Evolutionary conservation across 2,329 filamentous ascomycete species (phyloP), one percentile per base, ranked within the genome.

Genomic region (Colletotrichum shisoi): DNA sequence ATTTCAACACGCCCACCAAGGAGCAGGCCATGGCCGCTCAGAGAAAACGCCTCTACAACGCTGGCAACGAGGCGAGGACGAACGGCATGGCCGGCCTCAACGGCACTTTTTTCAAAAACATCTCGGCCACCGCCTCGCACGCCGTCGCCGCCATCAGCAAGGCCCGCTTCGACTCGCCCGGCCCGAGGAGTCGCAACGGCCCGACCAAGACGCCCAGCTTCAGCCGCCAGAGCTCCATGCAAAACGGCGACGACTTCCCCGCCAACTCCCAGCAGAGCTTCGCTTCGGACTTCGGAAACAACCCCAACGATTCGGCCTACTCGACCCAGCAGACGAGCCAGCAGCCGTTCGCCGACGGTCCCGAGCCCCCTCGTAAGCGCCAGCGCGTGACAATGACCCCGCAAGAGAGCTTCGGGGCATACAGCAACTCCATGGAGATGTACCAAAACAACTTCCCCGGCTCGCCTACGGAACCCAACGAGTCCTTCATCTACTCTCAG

Each of bases 21-120:
- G 95, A 98, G 79, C 95, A 98, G 79, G 95, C 95, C 68, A 97
- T 98, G 94, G 95, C 95, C 12, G 94, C 94, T 5, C 91, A 93
- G 79, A 84, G 95, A 71, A 98, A 99, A 78, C 88, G 94, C 71
- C 88, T 97, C 79, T 98, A 97, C 79, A 96, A 91, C 71, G 85
- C 87, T 54, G 87, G 85, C 52, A 83, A 87, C 60, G 92, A 96
- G 65, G 87, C 84, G 56, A 86, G 93, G 57, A 80, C 84, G 13
- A 88, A 87, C 72, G 88, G 86, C 74, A 72, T 88, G 73, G 45
- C 57, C 24, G 65, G 46, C 1, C 70, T 85, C 19, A 89, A 91
- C 53, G 94, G 93, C 19, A 97, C 95, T 1, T 97, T 97, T 76
- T 98, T 99, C 82, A 94, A 94, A 75, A 97, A 96, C 74, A 98